phyloP scores from a whole-genome alignment of 2,329 filamentous ascomycete species.

The Alternaria longipes region DNA sequence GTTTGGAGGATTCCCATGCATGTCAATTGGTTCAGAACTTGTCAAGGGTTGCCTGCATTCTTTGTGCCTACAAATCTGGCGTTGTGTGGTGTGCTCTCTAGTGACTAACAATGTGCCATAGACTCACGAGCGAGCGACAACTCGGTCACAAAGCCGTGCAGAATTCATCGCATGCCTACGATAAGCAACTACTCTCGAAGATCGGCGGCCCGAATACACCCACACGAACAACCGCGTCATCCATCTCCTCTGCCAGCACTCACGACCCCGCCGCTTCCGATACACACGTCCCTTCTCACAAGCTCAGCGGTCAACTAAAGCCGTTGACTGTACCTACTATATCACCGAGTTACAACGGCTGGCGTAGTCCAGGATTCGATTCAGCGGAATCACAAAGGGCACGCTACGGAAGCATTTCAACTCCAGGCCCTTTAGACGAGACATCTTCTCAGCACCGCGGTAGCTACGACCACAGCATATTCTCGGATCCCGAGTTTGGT shows the following conservation, averaged over 20 bases:
- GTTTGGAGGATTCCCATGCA: not conserved
- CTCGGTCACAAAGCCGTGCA: constrained; percentile 66
- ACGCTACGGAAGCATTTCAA: constrained; percentile 60
- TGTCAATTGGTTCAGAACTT: not conserved
- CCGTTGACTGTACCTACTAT: constrained; percentile 57
- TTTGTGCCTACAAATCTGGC: constrained; percentile 1
- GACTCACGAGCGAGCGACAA: constrained; percentile 67
- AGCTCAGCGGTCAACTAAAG: constrained; percentile 55
- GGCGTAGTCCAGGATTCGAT: constrained; percentile 55
- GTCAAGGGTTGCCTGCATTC: constrained; percentile 1
- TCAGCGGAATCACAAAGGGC: constrained; percentile 46
- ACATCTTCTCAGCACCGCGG: constrained; percentile 64
- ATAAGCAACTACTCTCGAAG: constrained; percentile 69
- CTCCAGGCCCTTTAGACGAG: constrained; percentile 59
- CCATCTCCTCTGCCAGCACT: constrained; percentile 41
- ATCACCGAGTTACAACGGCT: constrained; percentile 55
- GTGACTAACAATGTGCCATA: constrained; percentile 43
- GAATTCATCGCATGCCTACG: constrained; percentile 68
- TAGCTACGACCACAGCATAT: constrained; percentile 68
- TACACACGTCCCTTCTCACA: constrained; percentile 51
- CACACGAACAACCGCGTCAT: constrained; percentile 53
- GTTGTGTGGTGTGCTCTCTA: not conserved
- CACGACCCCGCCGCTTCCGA: constrained; percentile 49
- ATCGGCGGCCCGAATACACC: constrained; percentile 68
- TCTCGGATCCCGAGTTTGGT: constrained; percentile 59